Evolutionary conservation across 2,329 filamentous ascomycete genomes (phyloP).

Genomic region (Thielaviopsis ethacetica): DNA sequence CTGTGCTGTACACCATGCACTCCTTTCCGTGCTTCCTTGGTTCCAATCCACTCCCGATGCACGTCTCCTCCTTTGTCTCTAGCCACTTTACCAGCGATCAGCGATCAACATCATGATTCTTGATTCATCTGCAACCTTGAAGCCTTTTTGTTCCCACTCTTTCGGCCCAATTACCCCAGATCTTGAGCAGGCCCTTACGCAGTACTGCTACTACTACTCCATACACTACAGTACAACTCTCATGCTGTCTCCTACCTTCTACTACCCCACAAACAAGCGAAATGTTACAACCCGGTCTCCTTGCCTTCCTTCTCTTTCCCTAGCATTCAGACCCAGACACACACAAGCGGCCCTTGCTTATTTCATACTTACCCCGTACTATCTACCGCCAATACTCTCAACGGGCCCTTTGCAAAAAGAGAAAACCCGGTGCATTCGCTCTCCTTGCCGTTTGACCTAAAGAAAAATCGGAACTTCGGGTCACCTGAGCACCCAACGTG

Average conservation of each 20-base stretch:
- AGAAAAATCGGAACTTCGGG: background rate
- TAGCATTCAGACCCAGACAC: too few relatives aligned
- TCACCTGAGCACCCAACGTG: background rate
- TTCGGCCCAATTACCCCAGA: background rate
- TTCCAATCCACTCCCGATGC: background rate
- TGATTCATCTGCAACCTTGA: background rate
- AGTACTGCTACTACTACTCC: too few relatives aligned
- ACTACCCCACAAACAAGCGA: background rate
- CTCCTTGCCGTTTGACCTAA: background rate
- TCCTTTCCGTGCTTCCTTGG: background rate
- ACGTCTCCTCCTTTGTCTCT: background rate
- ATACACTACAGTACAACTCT: too few relatives aligned
- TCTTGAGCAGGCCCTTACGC: background rate
- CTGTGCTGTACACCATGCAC: background rate
- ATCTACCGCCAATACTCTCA: background rate
- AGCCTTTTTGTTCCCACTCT: background rate
- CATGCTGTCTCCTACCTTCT: background rate
- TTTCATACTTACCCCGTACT: background rate
- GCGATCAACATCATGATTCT: background rate
- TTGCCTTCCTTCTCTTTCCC: background rate
- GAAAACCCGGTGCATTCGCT: too few relatives aligned
- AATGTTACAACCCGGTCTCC: background rate
- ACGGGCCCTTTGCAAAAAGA: too few relatives aligned
- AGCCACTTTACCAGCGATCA: background rate
- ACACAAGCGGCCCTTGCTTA: background rate